phyloP scores from a whole-genome alignment of 2,329 filamentous ascomycete species.

The Phyllosticta citriasiana region DNA sequence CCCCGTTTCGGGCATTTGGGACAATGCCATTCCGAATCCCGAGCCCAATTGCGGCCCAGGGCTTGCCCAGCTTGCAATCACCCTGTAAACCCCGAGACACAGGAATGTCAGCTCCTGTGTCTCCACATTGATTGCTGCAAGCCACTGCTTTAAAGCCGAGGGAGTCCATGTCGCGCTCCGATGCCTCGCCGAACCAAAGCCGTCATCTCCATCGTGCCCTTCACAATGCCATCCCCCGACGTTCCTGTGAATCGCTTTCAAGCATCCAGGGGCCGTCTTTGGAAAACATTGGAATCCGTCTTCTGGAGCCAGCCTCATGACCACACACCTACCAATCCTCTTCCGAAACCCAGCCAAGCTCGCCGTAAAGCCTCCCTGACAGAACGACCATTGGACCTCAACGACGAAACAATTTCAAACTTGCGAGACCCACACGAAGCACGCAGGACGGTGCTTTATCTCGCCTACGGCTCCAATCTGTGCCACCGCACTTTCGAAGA shows the following conservation, averaged over 20 bases:
- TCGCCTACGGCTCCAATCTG: slow-evolving; percentile 86
- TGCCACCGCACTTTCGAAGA: slow-evolving; percentile 70
- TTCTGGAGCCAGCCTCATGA: neutral
- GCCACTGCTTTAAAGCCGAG: neutral
- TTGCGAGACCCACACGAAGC: neutral
- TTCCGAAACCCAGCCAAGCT: neutral
- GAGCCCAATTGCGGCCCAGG: neutral
- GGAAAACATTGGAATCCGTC: neutral
- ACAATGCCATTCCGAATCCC: neutral
- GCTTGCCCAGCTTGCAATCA: neutral
- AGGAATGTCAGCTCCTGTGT: neutral
- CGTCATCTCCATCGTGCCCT: neutral
- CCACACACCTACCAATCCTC: neutral
- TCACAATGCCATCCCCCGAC: neutral
- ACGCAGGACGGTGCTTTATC: slow-evolving; percentile 26
- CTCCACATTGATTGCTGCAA: neutral
- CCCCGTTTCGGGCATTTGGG: neutral
- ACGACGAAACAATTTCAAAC: neutral
- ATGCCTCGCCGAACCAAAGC: neutral
- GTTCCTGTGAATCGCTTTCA: neutral
- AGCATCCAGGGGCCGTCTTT: neutral
- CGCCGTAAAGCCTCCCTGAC: neutral
- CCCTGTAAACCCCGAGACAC: neutral
- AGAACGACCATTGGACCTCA: neutral
- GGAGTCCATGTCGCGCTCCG: neutral